Evolutionary conservation across 257 asterid genomes (phyloP).

Genomic region (Salvia splendens): DNA sequence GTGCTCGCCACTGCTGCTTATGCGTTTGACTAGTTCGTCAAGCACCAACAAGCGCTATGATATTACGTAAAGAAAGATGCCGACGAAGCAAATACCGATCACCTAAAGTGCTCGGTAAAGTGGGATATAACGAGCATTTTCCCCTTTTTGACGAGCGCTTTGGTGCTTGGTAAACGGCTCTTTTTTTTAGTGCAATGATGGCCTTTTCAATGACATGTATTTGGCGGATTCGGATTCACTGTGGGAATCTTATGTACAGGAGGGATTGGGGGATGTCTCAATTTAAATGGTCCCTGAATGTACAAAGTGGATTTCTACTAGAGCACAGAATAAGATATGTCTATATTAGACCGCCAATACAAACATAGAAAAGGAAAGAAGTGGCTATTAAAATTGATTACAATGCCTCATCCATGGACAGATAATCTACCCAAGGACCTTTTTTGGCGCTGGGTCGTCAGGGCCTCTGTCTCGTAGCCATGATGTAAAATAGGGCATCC

Average conservation of each 20-base stretch:
- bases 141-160: too few relatives aligned
- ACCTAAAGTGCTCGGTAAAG: too few relatives aligned
- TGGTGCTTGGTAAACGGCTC: too few relatives aligned
- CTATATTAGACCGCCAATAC: conserved; percentile 4
- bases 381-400: conserved; percentile 7
- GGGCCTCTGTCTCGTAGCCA: conserved; percentile 93
- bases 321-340: not conserved
- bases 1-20: too few relatives aligned
- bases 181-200: conserved; percentile 32
- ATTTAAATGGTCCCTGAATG: conserved; percentile 1
- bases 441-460: conserved; percentile 77
- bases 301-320: conserved; percentile 3
- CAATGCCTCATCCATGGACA: not conserved
- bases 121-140: too few relatives aligned
- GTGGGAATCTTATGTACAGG: conserved; percentile 77
- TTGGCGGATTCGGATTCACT: conserved; percentile 65
- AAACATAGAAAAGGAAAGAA: conserved; percentile 11
- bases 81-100: too few relatives aligned
- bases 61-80: too few relatives aligned
- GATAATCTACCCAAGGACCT: conserved; percentile 69
- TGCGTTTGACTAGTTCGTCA: too few relatives aligned
- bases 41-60: too few relatives aligned
- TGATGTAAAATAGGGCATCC: conserved; percentile 85
- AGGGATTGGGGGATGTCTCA: conserved; percentile 72
- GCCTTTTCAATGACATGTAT: conserved; percentile 66